Base-by-base conservation (phyloP, 2,329 filamentous ascomycete species). In the Colletotrichum brevisporum region DNA sequence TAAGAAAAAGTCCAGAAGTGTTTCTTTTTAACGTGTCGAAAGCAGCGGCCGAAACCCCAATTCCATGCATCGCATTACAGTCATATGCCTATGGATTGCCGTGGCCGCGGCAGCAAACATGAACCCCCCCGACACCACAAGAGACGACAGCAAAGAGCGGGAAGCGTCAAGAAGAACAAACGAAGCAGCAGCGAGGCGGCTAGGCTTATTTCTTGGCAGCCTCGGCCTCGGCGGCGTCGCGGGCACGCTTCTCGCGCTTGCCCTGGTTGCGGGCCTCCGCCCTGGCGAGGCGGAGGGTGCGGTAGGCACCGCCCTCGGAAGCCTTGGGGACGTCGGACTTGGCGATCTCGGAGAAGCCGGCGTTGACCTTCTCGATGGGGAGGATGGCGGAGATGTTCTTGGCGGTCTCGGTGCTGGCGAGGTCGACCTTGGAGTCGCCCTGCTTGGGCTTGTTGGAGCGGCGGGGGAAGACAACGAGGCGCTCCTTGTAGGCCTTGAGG, bases 401-500 rank as follows among this genome's bases (percentile, higher is more conserved):
- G 76, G 86, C 84, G 81, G 86, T 88, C 80, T 88, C 84, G 82
- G 90, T 89, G 78, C 91, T 92, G 81, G 83, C 84, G 75, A 87
- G 79, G 85, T 96, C 91, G 91, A 95, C 93, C 82, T 93, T 93
- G 84, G 92, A 92, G 86, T 97, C 94, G 84, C 93, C 93, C 83
- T 92, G 92, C 94, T 97, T 98, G 87, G 92, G 90, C 87, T 96
- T 91, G 86, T 95, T 95, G 83, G 90, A 90, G 86, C 94, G 94
- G 89, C 94, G 94, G 83, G 96, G 96, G 90, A 99, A 98, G 83
- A 99, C 90, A 84, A 99, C 97, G 81, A 99, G 88, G 82, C 94
- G 94, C 82, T 92, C 90, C 88, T 92, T 93, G 94, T 97, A 99
- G 83, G 94, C 94, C 91, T 98, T 95, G 82, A 99, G 94, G 82